Evolutionary conservation across 768 basidiomycete genomes (phyloP).

Genomic region (Rubroboletus pulcherrimus): DNA sequence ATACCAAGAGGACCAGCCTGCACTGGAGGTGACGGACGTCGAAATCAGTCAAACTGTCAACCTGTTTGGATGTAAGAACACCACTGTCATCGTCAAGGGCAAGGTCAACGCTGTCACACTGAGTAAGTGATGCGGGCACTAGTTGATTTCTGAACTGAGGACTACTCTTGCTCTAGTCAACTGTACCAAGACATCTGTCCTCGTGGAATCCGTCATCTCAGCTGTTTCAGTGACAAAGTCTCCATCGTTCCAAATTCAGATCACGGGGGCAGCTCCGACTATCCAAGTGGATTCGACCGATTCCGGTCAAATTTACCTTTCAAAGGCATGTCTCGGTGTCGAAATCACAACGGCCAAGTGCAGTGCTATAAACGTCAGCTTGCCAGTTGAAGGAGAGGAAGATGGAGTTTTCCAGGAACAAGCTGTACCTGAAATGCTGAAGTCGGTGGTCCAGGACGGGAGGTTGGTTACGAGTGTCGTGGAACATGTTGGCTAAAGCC

Average conservation of each 20-base stretch:
- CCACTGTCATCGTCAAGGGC: conserved; percentile 79
- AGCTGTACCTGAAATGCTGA: conserved; percentile 94
- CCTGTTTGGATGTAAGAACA: conserved; percentile 86
- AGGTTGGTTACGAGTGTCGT: conserved; percentile 87
- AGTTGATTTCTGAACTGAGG: conserved; percentile 1
- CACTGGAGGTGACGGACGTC: conserved; percentile 68
- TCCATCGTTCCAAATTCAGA: conserved; percentile 89
- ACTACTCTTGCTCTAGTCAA: conserved; percentile 52
- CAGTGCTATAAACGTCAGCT: conserved; percentile 84
- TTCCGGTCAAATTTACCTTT: conserved; percentile 92
- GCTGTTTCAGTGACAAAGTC: conserved; percentile 85
- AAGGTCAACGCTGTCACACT: conserved; percentile 94
- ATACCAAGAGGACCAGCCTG: conserved; percentile 79
- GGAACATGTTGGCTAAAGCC: conserved; percentile 66
- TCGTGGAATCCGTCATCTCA: conserved; percentile 92
- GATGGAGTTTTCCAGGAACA: conserved; percentile 90
- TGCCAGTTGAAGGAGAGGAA: conserved; percentile 85
- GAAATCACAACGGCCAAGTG: conserved; percentile 96
- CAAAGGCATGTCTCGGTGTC: conserved; percentile 68
- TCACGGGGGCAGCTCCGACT: conserved; percentile 86
- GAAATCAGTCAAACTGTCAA: conserved; percentile 83
- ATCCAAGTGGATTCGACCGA: conserved; percentile 94
- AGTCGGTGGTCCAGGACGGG: conserved; percentile 73
- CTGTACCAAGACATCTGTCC: conserved; percentile 81
- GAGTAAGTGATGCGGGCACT: conserved; percentile 41